Conservation (phyloP, 2,329 filamentous ascomycete genomes). For the Colletotrichum tamarilloi region DNA sequence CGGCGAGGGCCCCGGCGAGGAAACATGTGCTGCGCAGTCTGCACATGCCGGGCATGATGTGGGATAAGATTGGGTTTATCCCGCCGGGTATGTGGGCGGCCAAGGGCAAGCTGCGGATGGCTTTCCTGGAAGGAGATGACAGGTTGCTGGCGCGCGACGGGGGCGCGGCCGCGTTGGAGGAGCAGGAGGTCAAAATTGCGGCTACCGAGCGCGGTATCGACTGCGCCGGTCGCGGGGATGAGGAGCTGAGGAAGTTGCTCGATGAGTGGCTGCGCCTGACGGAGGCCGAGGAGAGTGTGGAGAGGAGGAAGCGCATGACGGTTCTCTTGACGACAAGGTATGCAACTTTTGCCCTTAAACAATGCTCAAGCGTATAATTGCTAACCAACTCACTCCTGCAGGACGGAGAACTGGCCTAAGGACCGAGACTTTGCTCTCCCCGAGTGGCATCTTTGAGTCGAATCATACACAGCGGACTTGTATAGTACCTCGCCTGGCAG, state of each 20-base stretch:
- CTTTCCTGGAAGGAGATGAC: constrained; percentile 79
- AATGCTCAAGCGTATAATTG: not conserved
- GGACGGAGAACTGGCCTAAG: constrained; percentile 54
- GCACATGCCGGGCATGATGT: constrained; percentile 57
- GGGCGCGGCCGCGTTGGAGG: constrained; percentile 67
- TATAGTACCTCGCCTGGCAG: constrained; percentile 8
- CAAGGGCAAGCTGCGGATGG: constrained; percentile 64
- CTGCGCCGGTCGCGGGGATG: constrained; percentile 66
- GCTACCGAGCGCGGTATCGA: constrained; percentile 76
- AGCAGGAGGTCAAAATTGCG: constrained; percentile 75
- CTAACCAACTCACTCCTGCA: constrained; percentile 36
- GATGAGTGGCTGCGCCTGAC: constrained; percentile 61
- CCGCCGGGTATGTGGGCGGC: constrained; percentile 64
- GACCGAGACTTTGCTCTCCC: constrained; percentile 54
- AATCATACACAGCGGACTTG: not conserved
- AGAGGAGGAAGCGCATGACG: constrained; percentile 52
- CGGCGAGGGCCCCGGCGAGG: constrained; percentile 40
- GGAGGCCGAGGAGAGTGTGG: constrained; percentile 47
- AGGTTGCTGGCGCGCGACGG: constrained; percentile 72
- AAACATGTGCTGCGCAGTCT: constrained; percentile 55
- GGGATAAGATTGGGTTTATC: constrained; percentile 61
- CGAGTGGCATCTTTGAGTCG: constrained; percentile 51
- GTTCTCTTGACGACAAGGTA: constrained; percentile 55
- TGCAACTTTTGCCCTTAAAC: constrained; percentile 22
- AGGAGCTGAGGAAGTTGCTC: constrained; percentile 61